Base-by-base conservation (phyloP, 1,284 basidiomycete species). In the Ganoderma resinaceum region DNA sequence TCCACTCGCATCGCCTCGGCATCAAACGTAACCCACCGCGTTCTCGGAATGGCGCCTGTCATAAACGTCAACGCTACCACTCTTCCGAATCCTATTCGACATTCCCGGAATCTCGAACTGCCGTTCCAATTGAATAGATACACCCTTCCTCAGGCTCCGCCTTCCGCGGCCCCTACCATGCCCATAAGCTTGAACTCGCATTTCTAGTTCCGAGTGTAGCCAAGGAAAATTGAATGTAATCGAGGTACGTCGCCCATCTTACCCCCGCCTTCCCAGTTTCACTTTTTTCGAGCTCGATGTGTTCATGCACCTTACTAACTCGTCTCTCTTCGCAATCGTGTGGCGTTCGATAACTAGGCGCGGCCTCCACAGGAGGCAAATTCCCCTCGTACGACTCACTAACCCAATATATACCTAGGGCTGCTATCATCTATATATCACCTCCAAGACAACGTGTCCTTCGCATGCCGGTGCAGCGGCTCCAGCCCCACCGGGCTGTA, bases 11-110 rank as follows among this genome's bases (percentile, higher is more conserved):
- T 4, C 23, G 23, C 23, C 46, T 49, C 46, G n/a, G 46, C 46
- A 49, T 49, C 46, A 49, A 49, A 49, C 46, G 46, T 49, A 49
- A 49, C 26, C 46, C 46, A 49, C 46, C 46, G 20, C 46, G n/a
- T 20, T 23, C 11, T 49, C 23, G n/a, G 43, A 46, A 46, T 46
- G 7, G 9, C 46, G 46, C 46, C 46, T 26, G 46, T 49, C 46
- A 49, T 11, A 26, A 11, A 49, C 46, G 46, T 49, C 46, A 26
- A 49, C 46, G 2, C 23, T 14, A 26, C 46, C 12, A 49, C 23
- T 14, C 46, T 8, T 14, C 46, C 23, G 16, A 18, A 20, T 42
- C 18, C 40, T 42, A 16, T 42, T 18, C 40, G 18, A 2, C 40
- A 18, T 14, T 2, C 40, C 16, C 2, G 40, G 40, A 46, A 26